Base-by-base conservation (phyloP, 306 rosid species). In the Chamaecrista fasciculata region DNA sequence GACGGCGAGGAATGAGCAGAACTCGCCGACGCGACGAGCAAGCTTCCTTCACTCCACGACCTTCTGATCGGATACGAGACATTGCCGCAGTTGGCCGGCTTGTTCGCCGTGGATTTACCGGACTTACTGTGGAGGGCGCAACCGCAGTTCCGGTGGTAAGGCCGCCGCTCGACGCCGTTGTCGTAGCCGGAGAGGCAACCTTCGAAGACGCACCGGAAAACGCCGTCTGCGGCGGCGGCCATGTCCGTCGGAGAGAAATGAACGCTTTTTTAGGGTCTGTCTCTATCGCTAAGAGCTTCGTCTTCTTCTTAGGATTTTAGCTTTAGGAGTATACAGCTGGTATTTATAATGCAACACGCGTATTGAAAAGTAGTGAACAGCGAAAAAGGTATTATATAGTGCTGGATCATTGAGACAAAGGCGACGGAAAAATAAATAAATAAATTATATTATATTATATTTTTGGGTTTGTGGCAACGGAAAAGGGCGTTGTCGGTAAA, bases 81-180 rank as follows among this genome's bases (percentile, higher is more conserved):
- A 11, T 39, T 71, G 68, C 75, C 73, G 23, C 78, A 78, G 28
- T 19, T 71, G 2, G 51, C 67, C 6, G 25, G 20, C 48, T 29
- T 56, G 63, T 42, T 66, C 3, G 61, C 43, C 53, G 37, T 67
- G 20, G 6, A 56, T 3, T 34, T 67, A 8, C 44, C 16, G 5
- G 77, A 31, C 9, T 64, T 51, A 72, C 52, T 75, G 58, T 79
- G 86, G 11, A 82, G 84, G 31, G 74, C 81, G 55, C 86, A 82
- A 5, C 86, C 73, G 43, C 86, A 82, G 56, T 82, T 79, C 7
- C 81, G 73, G 62, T 82, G 97, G 80, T 88, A 88, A 11, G 97
- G 97, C 63, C 90, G 74, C 26, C 86, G 81, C 49, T 91, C 87
- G 12, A 88, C 29, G 9, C 63, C 51, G 73, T 69, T 53, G 72